These are phyloP conservation scores for Moesziomyces parantarcticus DNA, from an alignment of 1,284 basidiomycete species.

Conservation along the genomic window DNA sequence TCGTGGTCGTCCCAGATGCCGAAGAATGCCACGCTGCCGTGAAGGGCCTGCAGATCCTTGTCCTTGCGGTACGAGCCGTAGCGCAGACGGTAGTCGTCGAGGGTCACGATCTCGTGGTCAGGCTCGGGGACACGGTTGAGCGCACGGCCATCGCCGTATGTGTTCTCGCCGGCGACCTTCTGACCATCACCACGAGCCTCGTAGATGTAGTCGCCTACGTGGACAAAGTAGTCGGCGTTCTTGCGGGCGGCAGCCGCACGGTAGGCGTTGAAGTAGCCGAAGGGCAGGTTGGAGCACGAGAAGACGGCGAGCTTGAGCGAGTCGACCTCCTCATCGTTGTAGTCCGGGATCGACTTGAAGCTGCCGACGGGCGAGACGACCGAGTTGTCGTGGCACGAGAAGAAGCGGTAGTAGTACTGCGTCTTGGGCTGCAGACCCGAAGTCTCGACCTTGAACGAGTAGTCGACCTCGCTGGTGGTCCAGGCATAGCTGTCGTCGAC, in stretches of 20 bases:
- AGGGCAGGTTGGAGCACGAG: slow-evolving; percentile 73
- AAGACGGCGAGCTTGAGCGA: slow-evolving; percentile 74
- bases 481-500: slow-evolving; percentile 73
- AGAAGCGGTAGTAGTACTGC: slow-evolving; percentile 75
- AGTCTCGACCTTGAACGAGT: slow-evolving; percentile 74
- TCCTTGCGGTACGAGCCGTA: slow-evolving; percentile 72
- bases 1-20: slow-evolving; percentile 74
- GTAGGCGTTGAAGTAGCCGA: slow-evolving; percentile 79
- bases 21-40: slow-evolving; percentile 33
- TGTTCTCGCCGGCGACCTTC: slow-evolving; percentile 34
- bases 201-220: slow-evolving; percentile 75
- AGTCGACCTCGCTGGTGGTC: slow-evolving; percentile 76
- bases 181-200: slow-evolving; percentile 53
- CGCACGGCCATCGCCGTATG: slow-evolving; percentile 66
- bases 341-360: slow-evolving; percentile 70
- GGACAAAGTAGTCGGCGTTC: slow-evolving; percentile 75
- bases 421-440: slow-evolving; percentile 73
- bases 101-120: slow-evolving; percentile 74
- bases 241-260: slow-evolving; percentile 72
- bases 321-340: slow-evolving; percentile 67
- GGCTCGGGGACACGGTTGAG: slow-evolving; percentile 65
- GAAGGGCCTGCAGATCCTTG: slow-evolving; percentile 38
- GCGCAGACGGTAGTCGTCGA: slow-evolving; percentile 75
- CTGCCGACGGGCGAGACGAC: slow-evolving; percentile 69
- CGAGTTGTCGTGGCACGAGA: slow-evolving; percentile 70